Percentiles rank a stretch among this genome's conserved stretches.
These are phyloP conservation scores for Apophysomyces elegans DNA, from an alignment of 371 early-diverging fungal genomes.

Conservation along the genomic window DNA sequence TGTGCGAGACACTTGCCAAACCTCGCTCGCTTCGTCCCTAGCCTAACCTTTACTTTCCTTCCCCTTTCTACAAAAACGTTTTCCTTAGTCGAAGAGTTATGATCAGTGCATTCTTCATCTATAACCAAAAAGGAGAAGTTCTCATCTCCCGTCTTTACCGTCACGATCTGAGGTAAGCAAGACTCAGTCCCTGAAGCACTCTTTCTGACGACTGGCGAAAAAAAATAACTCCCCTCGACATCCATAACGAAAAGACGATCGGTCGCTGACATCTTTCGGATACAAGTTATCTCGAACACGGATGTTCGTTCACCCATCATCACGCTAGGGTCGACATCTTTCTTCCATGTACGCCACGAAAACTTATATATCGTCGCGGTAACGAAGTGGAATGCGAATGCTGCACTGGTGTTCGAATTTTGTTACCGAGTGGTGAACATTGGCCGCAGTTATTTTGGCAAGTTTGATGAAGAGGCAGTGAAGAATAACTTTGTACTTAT, in stretches of 20 bases:
- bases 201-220: background rate
- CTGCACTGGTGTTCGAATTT: conserved; percentile 85
- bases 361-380: conserved; percentile 88
- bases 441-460: conserved; percentile 84
- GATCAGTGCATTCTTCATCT: conserved; percentile 93
- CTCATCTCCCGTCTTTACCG: conserved; percentile 95
- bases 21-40: too few relatives aligned
- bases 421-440: conserved; percentile 79
- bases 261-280: conserved; percentile 93
- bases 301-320: conserved; percentile 92
- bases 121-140: conserved; percentile 97
- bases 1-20: too few relatives aligned
- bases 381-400: conserved; percentile 84
- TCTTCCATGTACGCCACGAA: conserved; percentile 90
- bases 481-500: conserved; percentile 91
- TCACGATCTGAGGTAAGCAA: conserved; percentile 87
- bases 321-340: conserved; percentile 85
- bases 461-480: conserved; percentile 88
- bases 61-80: background rate
- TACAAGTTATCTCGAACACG: conserved; percentile 93
- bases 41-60: background rate
- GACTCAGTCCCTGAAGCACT: too few relatives aligned
- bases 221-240: too few relatives aligned
- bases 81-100: conserved; percentile 36
- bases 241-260: conserved; percentile 72